Evolutionary conservation across 2,329 filamentous ascomycete species (phyloP).

Genomic region (Sclerotinia trifoliorum): DNA sequence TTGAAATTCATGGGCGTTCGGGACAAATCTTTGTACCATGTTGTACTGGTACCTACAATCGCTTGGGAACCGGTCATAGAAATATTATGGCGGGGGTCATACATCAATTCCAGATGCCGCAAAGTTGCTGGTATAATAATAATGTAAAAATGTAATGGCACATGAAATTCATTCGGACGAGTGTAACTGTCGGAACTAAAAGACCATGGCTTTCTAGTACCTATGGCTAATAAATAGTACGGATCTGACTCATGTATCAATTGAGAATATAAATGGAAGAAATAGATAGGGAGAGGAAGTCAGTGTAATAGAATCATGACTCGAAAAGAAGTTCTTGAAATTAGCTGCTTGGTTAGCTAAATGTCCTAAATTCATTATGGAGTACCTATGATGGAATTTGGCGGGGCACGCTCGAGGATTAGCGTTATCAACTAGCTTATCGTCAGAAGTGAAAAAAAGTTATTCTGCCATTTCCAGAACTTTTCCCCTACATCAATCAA

Average conservation of each 20-base stretch:
- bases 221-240: neutral
- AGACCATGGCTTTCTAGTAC: neutral
- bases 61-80: slow-evolving; percentile 20
- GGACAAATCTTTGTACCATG: slow-evolving; percentile 18
- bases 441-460: slow-evolving; percentile 22
- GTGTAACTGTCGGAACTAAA: neutral
- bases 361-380: neutral
- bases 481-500: slow-evolving; percentile 11
- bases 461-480: slow-evolving; percentile 21
- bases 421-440: slow-evolving; percentile 24
- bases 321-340: neutral
- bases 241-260: neutral
- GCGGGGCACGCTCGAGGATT: slow-evolving; percentile 16
- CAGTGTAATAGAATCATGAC: too few relatives aligned
- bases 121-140: slow-evolving; percentile 25
- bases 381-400: slow-evolving; percentile 14
- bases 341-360: neutral
- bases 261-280: neutral
- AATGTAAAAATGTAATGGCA: slow-evolving; percentile 24
- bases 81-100: slow-evolving; percentile 15
- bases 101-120: slow-evolving; percentile 16
- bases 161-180: neutral
- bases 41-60: slow-evolving; percentile 24
- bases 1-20: slow-evolving; percentile 16
- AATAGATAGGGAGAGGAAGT: neutral